Percentiles rank a stretch among this genome's conserved stretches.
Conservation (phyloP, 805 yeast genomes). For the Kurtzmaniella cleridarum region DNA sequence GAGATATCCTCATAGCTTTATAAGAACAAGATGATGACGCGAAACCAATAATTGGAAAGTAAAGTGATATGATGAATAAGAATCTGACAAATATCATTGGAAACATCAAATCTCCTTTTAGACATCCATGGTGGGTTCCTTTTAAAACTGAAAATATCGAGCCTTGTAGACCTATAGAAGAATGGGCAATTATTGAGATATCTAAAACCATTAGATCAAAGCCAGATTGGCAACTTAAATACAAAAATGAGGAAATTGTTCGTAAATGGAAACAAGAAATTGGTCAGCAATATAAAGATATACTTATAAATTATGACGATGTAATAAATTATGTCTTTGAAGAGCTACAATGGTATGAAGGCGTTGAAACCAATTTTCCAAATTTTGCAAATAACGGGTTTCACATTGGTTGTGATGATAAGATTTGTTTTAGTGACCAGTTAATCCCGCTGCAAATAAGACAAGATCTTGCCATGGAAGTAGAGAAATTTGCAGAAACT, state of each 20-base stretch:
- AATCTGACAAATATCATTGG: too few species aligned
- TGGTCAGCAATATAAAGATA: not conserved
- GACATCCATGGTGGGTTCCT: constrained; percentile 2
- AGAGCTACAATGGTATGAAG: constrained; percentile 12
- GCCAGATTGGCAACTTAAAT: constrained; percentile 23
- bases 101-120: not conserved
- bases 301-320: constrained; percentile 7
- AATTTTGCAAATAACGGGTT: constrained; percentile 8
- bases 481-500: constrained; percentile 4
- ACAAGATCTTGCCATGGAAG: constrained; percentile 7
- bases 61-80: too few species aligned
- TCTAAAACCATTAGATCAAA: constrained; percentile 15
- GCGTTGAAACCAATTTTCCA: constrained; percentile 4
- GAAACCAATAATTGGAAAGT: too few species aligned
- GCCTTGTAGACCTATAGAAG: constrained; percentile 7
- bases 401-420: constrained; percentile 15
- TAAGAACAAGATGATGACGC: too few species aligned
- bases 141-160: not conserved
- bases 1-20: too few species aligned
- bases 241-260: constrained; percentile 14
- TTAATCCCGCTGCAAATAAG: constrained; percentile 10
- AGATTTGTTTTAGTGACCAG: constrained; percentile 13
- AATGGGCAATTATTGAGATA: constrained; percentile 13
- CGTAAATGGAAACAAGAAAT: constrained; percentile 23
- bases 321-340: constrained; percentile 9